Conservation (phyloP, 1,284 basidiomycete genomes). For the Ceratobasidium sp. region DNA sequence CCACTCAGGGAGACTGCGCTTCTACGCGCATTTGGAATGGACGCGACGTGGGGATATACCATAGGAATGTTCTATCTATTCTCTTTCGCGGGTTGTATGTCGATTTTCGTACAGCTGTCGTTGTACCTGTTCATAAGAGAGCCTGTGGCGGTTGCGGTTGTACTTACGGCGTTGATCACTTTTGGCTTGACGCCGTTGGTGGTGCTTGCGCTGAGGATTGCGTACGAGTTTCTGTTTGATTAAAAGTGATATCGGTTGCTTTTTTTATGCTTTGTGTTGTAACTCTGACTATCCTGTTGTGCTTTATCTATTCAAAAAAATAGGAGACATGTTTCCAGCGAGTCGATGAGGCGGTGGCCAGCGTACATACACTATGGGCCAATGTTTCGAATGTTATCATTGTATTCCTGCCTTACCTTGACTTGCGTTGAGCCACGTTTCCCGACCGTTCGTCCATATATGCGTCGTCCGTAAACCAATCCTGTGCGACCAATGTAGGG, state of each 20-base stretch:
- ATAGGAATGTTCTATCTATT: constrained; percentile 43
- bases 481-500: no score
- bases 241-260: not conserved
- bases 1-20: constrained; percentile 36
- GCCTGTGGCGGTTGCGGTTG: constrained; percentile 19
- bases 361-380: no score
- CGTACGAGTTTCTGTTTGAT: constrained; percentile 38
- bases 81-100: constrained; percentile 28
- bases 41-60: constrained; percentile 42
- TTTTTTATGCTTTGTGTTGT: not conserved
- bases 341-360: no score
- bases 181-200: constrained; percentile 33
- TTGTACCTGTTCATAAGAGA: constrained; percentile 40
- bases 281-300: no score
- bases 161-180: constrained; percentile 20
- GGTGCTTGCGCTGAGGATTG: constrained; percentile 32
- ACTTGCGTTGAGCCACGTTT: no score
- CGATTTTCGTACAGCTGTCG: constrained; percentile 36
- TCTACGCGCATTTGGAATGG: constrained; percentile 40
- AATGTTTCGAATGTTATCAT: no score
- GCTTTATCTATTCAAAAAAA: no score
- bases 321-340: no score
- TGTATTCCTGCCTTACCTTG: no score
- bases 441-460: no score
- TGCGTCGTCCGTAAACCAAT: no score